phyloP scores from a whole-genome alignment of 1,284 basidiomycete species.

The Phylloporus gajari region DNA sequence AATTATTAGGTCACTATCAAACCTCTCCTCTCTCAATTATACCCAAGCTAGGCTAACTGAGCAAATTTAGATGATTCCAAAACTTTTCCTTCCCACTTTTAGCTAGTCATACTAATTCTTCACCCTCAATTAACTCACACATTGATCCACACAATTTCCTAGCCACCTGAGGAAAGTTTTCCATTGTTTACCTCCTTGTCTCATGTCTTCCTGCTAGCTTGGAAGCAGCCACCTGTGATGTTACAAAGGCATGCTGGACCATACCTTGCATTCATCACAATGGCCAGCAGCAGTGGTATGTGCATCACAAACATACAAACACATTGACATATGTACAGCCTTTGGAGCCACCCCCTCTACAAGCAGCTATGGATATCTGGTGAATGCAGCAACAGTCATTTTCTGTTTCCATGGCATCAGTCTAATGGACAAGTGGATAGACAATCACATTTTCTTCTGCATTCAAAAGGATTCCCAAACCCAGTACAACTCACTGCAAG shows the following conservation, averaged over 20 bases:
- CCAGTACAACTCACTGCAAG: too few relatives aligned
- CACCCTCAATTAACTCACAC: not conserved
- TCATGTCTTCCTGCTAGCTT: not conserved
- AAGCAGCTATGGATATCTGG: slow-evolving; percentile 46
- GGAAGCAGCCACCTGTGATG: not conserved
- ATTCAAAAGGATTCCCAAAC: not conserved
- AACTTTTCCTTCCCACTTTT: slow-evolving; percentile 11
- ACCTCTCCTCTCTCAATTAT: slow-evolving; percentile 11
- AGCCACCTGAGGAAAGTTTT: not conserved
- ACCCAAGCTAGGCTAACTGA: not conserved
- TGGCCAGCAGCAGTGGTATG: not conserved
- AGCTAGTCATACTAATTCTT: not conserved
- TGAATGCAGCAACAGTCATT: slow-evolving; percentile 37
- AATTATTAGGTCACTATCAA: slow-evolving; percentile 1
- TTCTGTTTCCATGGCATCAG: not conserved
- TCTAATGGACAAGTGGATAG: not conserved
- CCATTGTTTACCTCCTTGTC: not conserved
- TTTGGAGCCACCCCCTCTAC: slow-evolving; percentile 42
- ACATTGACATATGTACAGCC: not conserved
- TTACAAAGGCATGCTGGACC: slow-evolving; percentile 3
- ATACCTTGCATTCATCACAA: slow-evolving; percentile 4
- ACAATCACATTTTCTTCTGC: not conserved
- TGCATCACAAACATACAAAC: rapidly evolving
- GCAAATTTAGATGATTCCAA: slow-evolving; percentile 12
- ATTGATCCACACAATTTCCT: not conserved